Base-by-base conservation (phyloP, 106 monocot genomes). In the Dioscorea alata region DNA sequence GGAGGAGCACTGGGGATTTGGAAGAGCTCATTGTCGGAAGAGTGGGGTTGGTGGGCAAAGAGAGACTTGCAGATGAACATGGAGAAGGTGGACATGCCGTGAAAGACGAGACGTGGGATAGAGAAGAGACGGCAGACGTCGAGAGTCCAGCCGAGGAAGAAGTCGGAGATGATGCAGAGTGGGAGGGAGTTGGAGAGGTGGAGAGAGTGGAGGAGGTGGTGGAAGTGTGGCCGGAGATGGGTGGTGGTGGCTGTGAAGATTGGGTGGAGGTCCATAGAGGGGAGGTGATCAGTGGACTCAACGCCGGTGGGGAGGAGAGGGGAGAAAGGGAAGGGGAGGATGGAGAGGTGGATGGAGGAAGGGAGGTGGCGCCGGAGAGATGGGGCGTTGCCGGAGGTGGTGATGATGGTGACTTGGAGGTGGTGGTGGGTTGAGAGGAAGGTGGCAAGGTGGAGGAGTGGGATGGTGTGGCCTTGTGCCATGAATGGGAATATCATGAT, bases 101-200 rank as follows among this genome's bases (percentile, higher is more conserved):
- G 68, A 73, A 77, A 89, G 31, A 79, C 78, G 62, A 84, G 42
- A 34, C 81, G 81, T 4, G 78, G 88, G 50, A 88, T 57, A 71
- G 61, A 50, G 57, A 75, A 33, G 52, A 48, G 65, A 7, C 16
- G 42, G 56, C 73, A 73, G 13, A 58, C 33, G 23, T 19, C 16
- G 14, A 64, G 57, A 4, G 84, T 80, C 67, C 67, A 84, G 10
- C 65, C 51, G 0, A 79, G 68, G 31, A 80, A 84, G 72, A 80
- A 84, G 68, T 84, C 84, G 33, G 80, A 75, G 72, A 84, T 69
- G 60, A 59, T 52, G 48, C 63, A 50, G 33, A 59, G 59, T 8
- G 23, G 49, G 19, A 20, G 49, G 8, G 23, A 33, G n/a, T 57
- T 17, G 49, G 28, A 66, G 22, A 68, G 61, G 48, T 71, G 72